Conservation (phyloP, 129 eudicot species). For the Helianthus annuus region DNA sequence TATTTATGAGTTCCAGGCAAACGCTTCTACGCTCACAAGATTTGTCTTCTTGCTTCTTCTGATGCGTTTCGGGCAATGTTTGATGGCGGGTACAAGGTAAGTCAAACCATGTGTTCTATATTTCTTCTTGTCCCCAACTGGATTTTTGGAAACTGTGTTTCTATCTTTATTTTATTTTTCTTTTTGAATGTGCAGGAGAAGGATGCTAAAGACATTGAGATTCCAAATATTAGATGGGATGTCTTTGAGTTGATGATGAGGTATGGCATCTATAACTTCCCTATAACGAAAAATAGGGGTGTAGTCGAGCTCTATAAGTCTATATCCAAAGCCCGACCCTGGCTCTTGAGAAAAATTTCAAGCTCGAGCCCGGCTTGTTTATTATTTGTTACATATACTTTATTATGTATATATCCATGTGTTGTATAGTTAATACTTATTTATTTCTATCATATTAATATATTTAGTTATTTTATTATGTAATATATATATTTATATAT, state of each 20-base stretch:
- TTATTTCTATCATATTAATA: no score
- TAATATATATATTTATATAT: no score
- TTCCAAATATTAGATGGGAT: slow-evolving; percentile 65
- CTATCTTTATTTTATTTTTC: background rate
- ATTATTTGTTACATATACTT: no score
- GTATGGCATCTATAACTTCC: slow-evolving; percentile 21
- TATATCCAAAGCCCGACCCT: no score
- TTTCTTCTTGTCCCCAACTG: background rate
- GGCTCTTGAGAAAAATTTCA: no score
- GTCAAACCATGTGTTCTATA: background rate
- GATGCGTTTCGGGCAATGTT: slow-evolving; percentile 77
- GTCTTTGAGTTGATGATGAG: slow-evolving; percentile 70
- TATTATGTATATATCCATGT: no score
- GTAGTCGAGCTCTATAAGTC: no score
- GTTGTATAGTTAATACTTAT: no score
- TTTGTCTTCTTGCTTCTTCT: slow-evolving; percentile 61
- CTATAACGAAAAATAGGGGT: no score
- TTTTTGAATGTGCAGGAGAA: slow-evolving; percentile 44
- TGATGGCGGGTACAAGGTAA: slow-evolving; percentile 62
- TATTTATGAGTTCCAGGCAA: slow-evolving; percentile 33
- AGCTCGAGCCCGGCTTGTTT: no score
- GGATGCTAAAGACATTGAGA: slow-evolving; percentile 58
- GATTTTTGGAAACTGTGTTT: background rate
- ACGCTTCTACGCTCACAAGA: slow-evolving; percentile 60
- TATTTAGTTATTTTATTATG: no score